Evolutionary conservation across 139 green algal species (phyloP).

Genomic region (Chlorella sp.): DNA sequence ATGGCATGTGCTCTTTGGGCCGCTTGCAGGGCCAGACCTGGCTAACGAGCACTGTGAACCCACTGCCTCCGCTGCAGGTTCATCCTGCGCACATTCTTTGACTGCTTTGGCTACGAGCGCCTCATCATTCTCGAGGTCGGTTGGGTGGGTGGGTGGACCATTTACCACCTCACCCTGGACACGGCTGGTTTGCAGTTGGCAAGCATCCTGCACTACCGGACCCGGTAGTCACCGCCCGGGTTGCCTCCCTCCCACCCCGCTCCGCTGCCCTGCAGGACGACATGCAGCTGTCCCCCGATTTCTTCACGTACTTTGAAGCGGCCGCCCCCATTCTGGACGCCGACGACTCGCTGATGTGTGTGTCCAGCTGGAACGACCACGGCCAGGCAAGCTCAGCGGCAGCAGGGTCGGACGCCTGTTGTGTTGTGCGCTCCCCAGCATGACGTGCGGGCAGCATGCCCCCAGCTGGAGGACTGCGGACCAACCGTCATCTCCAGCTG

Average conservation of each 20-base stretch:
- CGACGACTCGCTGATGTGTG: constrained; percentile 48
- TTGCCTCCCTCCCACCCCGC: background rate
- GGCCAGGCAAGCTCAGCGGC: constrained; percentile 41
- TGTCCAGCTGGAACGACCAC: constrained; percentile 74
- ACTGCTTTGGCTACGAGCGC: constrained; percentile 57
- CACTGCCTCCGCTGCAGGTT: constrained; percentile 26
- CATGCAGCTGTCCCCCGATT: constrained; percentile 65
- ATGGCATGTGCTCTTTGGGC: too few species aligned
- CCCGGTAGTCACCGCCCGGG: background rate
- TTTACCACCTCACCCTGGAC: too few species aligned
- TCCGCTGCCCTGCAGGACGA: constrained; percentile 56
- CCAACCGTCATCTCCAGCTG: too few species aligned
- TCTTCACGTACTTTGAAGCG: constrained; percentile 67
- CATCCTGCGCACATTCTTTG: constrained; percentile 55
- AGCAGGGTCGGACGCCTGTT: too few species aligned
- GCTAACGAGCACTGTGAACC: too few species aligned
- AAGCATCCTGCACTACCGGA: too few species aligned
- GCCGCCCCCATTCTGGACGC: constrained; percentile 45
- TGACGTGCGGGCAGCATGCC: too few species aligned
- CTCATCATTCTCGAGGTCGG: constrained; percentile 64
- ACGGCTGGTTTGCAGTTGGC: too few species aligned
- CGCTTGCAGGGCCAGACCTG: too few species aligned
- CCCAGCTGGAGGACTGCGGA: too few species aligned
- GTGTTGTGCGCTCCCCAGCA: too few species aligned
- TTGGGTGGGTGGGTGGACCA: background rate